A percentile compares a stretch with the other conserved stretches of the same genome.
Conservation (phyloP, 345 rosid genomes). For the Boechera stricta region DNA sequence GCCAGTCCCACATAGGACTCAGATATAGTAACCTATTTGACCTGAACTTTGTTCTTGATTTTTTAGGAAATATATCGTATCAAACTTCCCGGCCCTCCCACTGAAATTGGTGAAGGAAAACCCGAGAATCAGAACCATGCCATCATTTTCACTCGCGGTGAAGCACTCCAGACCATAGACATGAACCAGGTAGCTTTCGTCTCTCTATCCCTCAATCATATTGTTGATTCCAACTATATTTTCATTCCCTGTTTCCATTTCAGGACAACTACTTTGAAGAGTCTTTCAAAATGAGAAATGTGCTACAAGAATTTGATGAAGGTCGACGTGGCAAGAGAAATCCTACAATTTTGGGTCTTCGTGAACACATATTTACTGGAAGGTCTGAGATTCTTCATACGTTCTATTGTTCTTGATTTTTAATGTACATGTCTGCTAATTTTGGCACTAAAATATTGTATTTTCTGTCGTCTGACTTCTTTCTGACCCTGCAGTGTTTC, state of each 20-base stretch:
- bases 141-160: slow-evolving; percentile 97
- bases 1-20: neutral
- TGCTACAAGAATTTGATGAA: slow-evolving; percentile 74
- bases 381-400: slow-evolving; percentile 54
- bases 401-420: slow-evolving; percentile 14
- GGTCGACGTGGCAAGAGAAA: slow-evolving; percentile 55
- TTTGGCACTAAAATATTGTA: slow-evolving; percentile 17
- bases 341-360: slow-evolving; percentile 90
- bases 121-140: slow-evolving; percentile 99
- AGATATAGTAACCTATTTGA: neutral
- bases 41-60: slow-evolving; percentile 27
- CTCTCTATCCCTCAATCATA: slow-evolving; percentile 22
- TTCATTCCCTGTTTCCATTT: slow-evolving; percentile 37
- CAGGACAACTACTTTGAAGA: slow-evolving; percentile 99
- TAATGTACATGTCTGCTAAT: neutral
- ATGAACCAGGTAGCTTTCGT: slow-evolving; percentile 79
- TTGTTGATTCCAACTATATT: slow-evolving; percentile 22
- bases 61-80: slow-evolving; percentile 92
- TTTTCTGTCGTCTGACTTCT: slow-evolving; percentile 29
- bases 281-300: slow-evolving; percentile 97
- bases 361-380: slow-evolving; percentile 99
- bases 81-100: slow-evolving; percentile 95
- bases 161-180: slow-evolving; percentile 97
- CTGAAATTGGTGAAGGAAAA: slow-evolving; percentile 96
- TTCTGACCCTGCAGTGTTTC: slow-evolving; percentile 74